phyloP scores from a whole-genome alignment of 805 yeast species.

The Ascoidea tarda region DNA sequence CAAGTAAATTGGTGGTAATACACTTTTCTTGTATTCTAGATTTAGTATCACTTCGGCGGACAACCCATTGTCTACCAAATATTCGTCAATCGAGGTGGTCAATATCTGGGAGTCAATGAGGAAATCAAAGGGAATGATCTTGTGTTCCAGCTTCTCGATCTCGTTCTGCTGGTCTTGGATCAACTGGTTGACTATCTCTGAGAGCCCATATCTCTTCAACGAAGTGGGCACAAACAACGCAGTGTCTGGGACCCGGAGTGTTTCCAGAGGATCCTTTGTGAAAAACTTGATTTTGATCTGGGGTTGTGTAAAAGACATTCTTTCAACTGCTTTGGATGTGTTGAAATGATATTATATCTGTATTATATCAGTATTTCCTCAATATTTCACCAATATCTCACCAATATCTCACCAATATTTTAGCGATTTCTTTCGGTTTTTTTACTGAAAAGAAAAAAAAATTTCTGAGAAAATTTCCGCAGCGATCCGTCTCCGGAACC shows the following conservation, averaged over 20 bases:
- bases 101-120: slow-evolving; percentile 73
- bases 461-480: too few species aligned
- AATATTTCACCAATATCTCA: too few species aligned
- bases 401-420: too few species aligned
- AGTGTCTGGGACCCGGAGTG: slow-evolving; percentile 58
- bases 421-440: too few species aligned
- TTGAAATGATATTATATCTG: too few species aligned
- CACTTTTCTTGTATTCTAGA: slow-evolving; percentile 83
- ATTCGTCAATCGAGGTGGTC: slow-evolving; percentile 67
- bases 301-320: slow-evolving; percentile 18
- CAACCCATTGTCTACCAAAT: slow-evolving; percentile 60
- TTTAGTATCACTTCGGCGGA: slow-evolving; percentile 70
- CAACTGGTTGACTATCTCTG: slow-evolving; percentile 90
- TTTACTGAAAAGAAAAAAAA: too few species aligned
- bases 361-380: too few species aligned
- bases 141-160: slow-evolving; percentile 20
- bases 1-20: slow-evolving; percentile 85
- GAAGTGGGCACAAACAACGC: slow-evolving; percentile 82
- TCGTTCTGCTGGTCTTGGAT: slow-evolving; percentile 27
- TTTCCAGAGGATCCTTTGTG: slow-evolving; percentile 72
- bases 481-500: too few species aligned
- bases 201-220: slow-evolving; percentile 79
- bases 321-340: too few species aligned
- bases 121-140: slow-evolving; percentile 84
- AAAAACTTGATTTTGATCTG: slow-evolving; percentile 73